Evolutionary conservation across 441 rosid species (phyloP).

Genomic region (Erysimum cheiri): DNA sequence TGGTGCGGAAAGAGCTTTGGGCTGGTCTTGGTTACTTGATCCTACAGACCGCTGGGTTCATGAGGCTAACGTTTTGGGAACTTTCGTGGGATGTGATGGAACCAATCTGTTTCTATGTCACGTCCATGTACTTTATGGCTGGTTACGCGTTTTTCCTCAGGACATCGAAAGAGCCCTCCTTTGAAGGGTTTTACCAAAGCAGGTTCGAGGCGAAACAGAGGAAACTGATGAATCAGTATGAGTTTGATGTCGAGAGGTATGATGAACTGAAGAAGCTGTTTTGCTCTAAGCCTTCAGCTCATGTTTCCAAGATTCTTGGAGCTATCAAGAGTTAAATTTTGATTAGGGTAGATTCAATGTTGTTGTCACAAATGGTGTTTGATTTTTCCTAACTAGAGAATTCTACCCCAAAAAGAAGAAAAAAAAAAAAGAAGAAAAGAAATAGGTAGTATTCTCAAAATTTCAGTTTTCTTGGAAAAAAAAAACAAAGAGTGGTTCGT

Average conservation of each 20-base stretch:
- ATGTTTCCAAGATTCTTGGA: slow-evolving; percentile 38
- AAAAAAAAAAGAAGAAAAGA: neutral
- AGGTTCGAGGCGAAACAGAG: slow-evolving; percentile 72
- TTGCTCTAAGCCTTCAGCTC: slow-evolving; percentile 38
- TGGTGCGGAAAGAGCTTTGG: slow-evolving; percentile 81
- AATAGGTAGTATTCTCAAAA: slow-evolving; percentile 29
- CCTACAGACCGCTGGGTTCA: slow-evolving; percentile 82
- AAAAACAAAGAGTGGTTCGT: neutral
- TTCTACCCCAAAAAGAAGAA: neutral
- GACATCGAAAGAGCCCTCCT: slow-evolving; percentile 88
- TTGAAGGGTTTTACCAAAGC: slow-evolving; percentile 86
- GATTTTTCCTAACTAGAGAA: slow-evolving; percentile 37
- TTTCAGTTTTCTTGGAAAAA: slow-evolving; percentile 12
- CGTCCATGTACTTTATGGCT: slow-evolving; percentile 76
- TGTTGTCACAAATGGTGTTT: slow-evolving; percentile 39
- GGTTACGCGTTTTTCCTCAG: slow-evolving; percentile 84
- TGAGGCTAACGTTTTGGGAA: slow-evolving; percentile 98
- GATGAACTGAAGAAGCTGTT: slow-evolving; percentile 57
- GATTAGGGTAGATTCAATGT: slow-evolving; percentile 26
- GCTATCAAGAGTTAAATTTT: slow-evolving; percentile 23
- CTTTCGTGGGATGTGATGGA: slow-evolving; percentile 99
- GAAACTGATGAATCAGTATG: slow-evolving; percentile 51
- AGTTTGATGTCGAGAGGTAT: slow-evolving; percentile 66
- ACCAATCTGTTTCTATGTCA: slow-evolving; percentile 92
- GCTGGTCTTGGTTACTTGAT: slow-evolving; percentile 73